Evolutionary conservation across 352 stramenopile species (phyloP).

Genomic region (Phytophthora citrophthora): DNA sequence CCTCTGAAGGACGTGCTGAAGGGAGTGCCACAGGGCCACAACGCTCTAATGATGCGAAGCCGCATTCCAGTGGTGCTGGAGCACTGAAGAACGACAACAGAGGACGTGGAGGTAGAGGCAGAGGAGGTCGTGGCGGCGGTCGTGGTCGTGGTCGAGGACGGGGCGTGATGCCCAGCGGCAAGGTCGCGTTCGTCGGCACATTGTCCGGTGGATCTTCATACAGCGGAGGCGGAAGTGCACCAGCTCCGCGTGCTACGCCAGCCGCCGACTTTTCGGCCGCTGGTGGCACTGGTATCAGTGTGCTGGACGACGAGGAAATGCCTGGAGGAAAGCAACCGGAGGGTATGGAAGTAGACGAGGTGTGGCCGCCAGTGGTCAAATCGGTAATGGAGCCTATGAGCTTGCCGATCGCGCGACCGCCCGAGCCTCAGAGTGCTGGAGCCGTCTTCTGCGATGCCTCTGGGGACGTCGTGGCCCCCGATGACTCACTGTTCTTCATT

Average conservation of each 20-base stretch:
- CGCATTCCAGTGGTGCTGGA: slow-evolving; percentile 21
- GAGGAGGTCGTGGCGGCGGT: slow-evolving; percentile 50
- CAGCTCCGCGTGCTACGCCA: slow-evolving; percentile 40
- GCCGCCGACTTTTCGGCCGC: slow-evolving; percentile 59
- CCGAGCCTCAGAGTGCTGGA: slow-evolving; percentile 63
- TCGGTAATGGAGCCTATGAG: slow-evolving; percentile 87
- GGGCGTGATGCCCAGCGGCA: slow-evolving; percentile 64
- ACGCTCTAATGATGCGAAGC: slow-evolving; percentile 28
- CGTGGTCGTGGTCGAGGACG: slow-evolving; percentile 54
- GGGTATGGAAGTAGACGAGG: slow-evolving; percentile 66
- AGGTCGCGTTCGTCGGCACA: slow-evolving; percentile 83
- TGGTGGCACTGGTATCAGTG: slow-evolving; percentile 85
- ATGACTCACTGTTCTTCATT: slow-evolving; percentile 85
- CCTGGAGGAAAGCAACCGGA: slow-evolving; percentile 53
- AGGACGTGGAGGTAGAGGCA: slow-evolving; percentile 49
- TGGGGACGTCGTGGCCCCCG: slow-evolving; percentile 55
- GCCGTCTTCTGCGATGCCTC: slow-evolving; percentile 71
- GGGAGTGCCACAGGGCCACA: not conserved
- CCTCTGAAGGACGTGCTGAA: slow-evolving; percentile 32
- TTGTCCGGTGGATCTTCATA: slow-evolving; percentile 83
- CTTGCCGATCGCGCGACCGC: slow-evolving; percentile 69
- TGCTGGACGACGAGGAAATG: slow-evolving; percentile 77
- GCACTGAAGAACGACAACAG: slow-evolving; percentile 33
- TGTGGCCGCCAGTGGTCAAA: slow-evolving; percentile 84
- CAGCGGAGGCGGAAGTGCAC: slow-evolving; percentile 45